Conservation (phyloP, 2,329 filamentous ascomycete species). For the Endocalyx cinctus region DNA sequence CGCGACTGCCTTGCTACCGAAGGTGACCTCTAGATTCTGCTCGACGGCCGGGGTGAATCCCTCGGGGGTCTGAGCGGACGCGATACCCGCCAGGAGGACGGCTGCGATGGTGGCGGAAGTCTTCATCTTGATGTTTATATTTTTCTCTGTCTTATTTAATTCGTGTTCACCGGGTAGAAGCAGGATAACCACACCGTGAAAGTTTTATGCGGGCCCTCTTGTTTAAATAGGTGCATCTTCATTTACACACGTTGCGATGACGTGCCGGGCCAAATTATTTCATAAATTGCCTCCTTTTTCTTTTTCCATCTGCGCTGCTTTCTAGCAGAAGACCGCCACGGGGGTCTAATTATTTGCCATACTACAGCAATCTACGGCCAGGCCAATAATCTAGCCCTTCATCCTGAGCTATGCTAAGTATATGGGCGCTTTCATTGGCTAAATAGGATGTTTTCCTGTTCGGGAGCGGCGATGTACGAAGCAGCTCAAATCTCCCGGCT, state of each 20-base stretch:
- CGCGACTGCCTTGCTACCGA: slow-evolving; percentile 20
- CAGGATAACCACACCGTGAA: no score
- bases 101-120: slow-evolving; percentile 13
- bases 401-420: not conserved
- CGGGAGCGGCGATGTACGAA: slow-evolving; percentile 10
- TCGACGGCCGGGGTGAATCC: slow-evolving; percentile 22
- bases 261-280: not conserved
- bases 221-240: not conserved
- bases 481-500: slow-evolving; percentile 15
- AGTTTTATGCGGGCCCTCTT: not conserved
- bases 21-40: slow-evolving; percentile 22
- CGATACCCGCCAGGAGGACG: slow-evolving; percentile 13
- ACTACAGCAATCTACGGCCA: slow-evolving; percentile 7
- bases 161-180: not conserved
- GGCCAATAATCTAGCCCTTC: slow-evolving; percentile 1
- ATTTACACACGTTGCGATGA: not conserved
- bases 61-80: slow-evolving; percentile 19
- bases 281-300: not conserved
- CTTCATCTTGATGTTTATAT: slow-evolving; percentile 17
- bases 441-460: slow-evolving; percentile 16
- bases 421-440: slow-evolving; percentile 11
- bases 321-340: no score
- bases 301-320: not conserved
- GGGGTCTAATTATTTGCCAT: no score
- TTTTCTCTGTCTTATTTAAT: not conserved